Evolutionary conservation across 2,329 filamentous ascomycete genomes (phyloP).

Genomic region (Alternaria triticina): DNA sequence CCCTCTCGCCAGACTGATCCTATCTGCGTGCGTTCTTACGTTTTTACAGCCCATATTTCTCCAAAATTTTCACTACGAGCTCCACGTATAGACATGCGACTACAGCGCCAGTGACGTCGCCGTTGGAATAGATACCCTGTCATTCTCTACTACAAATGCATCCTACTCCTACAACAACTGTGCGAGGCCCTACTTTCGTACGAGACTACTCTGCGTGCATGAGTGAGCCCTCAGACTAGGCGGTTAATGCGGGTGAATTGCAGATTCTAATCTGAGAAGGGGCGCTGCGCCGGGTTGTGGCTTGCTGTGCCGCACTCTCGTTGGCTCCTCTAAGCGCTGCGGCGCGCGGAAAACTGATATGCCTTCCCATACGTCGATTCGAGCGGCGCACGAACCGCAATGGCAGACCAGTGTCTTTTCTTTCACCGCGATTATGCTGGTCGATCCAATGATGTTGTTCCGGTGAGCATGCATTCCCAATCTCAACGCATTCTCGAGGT

Average conservation of each 20-base stretch:
- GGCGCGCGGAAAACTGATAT: slow-evolving; percentile 4
- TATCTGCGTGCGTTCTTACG: not conserved
- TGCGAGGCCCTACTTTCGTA: not conserved
- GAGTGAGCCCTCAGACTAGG: not conserved
- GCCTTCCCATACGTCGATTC: not conserved
- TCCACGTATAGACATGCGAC: not conserved
- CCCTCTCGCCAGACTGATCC: not conserved
- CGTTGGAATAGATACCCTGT: not conserved
- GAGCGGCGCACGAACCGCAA: not conserved
- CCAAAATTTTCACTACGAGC: not conserved
- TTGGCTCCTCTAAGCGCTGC: slow-evolving; percentile 12
- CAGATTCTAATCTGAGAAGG: not conserved
- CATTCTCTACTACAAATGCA: not conserved
- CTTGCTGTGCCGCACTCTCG: not conserved
- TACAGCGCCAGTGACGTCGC: not conserved
- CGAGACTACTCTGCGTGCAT: not conserved
- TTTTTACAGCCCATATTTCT: not conserved
- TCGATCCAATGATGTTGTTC: not conserved
- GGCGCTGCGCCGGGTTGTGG: not conserved
- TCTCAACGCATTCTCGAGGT: not conserved
- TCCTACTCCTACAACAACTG: not conserved
- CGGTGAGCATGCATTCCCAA: not conserved
- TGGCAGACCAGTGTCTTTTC: not conserved
- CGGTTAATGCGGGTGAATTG: not conserved
- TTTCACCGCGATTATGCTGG: not conserved